phyloP scores from a whole-genome alignment of 106 monocot species.

The Posidonia australis region DNA sequence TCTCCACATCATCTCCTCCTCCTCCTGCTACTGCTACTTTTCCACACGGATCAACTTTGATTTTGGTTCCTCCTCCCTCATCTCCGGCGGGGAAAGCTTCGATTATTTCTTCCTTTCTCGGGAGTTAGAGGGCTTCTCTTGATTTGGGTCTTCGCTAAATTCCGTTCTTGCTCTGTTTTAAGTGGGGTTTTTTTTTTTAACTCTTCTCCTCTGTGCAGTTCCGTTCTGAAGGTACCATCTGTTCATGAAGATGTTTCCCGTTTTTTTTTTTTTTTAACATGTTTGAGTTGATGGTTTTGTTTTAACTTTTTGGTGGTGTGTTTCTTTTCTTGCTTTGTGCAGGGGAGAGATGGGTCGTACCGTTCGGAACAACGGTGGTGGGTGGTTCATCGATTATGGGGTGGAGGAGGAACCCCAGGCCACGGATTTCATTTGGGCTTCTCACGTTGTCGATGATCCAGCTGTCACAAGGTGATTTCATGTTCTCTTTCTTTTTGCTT shows the following conservation, averaged over 20 bases:
- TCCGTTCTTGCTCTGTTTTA: no score
- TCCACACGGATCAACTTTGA: background rate
- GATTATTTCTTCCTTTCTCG: background rate
- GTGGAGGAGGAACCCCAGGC: background rate
- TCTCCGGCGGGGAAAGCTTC: no score
- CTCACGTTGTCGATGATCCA: conserved; percentile 3
- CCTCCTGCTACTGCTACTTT: no score
- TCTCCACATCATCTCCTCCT: background rate
- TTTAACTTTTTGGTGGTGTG: background rate
- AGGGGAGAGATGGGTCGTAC: background rate
- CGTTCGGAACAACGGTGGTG: background rate
- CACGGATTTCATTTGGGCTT: conserved; percentile 3
- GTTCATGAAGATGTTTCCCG: no score
- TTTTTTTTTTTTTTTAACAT: no score
- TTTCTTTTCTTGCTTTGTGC: background rate
- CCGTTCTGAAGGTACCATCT: no score
- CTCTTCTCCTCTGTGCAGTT: no score
- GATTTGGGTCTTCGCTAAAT: no score
- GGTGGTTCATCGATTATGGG: conserved; percentile 14
- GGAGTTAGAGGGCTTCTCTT: background rate
- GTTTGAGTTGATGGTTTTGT: background rate
- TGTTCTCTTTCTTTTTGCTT: background rate
- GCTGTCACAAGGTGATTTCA: conserved; percentile 5
- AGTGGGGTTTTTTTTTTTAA: no score
- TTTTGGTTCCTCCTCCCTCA: background rate